Percentiles rank a stretch among this genome's conserved stretches.
Conservation (phyloP, 1,284 basidiomycete species). For the Coniferiporia sulphurascens region DNA sequence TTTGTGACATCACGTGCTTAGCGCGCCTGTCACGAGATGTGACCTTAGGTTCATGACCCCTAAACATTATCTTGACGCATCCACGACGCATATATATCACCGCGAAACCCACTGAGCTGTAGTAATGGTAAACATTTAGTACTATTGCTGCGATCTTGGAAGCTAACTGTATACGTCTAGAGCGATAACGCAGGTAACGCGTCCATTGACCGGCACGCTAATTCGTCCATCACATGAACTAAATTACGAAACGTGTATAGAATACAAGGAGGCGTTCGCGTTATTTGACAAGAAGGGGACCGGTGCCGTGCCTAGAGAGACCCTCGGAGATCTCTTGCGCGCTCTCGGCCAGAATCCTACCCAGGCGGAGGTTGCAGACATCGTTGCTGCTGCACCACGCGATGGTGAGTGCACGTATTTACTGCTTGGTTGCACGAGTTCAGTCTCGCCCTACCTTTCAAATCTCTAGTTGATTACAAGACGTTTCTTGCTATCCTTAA, state of each 20-base stretch:
- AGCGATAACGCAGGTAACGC: slow-evolving; percentile 14
- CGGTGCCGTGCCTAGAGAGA: slow-evolving; percentile 83
- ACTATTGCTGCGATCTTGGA: too few species aligned
- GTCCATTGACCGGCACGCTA: neutral
- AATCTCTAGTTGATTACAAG: slow-evolving; percentile 73
- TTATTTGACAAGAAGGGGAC: slow-evolving; percentile 97
- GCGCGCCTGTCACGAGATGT: too few species aligned
- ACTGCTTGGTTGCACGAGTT: neutral
- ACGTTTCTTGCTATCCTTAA: slow-evolving; percentile 90
- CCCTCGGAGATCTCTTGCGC: slow-evolving; percentile 91
- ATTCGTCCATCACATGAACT: neutral
- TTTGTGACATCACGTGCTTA: too few species aligned
- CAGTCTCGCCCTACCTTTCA: too few species aligned
- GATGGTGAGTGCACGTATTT: slow-evolving; percentile 53
- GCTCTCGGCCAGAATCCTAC: slow-evolving; percentile 98
- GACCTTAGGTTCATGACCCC: too few species aligned
- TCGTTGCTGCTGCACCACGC: slow-evolving; percentile 67
- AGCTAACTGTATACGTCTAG: neutral
- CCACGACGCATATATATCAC: too few species aligned
- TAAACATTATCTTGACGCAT: too few species aligned
- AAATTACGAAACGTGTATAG: slow-evolving; percentile 35
- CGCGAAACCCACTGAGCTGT: too few species aligned
- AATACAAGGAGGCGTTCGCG: slow-evolving; percentile 96
- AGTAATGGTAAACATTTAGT: too few species aligned
- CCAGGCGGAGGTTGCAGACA: slow-evolving; percentile 89